Conservation (phyloP, 805 yeast genomes). For the Metschnikowia vanudenii region DNA sequence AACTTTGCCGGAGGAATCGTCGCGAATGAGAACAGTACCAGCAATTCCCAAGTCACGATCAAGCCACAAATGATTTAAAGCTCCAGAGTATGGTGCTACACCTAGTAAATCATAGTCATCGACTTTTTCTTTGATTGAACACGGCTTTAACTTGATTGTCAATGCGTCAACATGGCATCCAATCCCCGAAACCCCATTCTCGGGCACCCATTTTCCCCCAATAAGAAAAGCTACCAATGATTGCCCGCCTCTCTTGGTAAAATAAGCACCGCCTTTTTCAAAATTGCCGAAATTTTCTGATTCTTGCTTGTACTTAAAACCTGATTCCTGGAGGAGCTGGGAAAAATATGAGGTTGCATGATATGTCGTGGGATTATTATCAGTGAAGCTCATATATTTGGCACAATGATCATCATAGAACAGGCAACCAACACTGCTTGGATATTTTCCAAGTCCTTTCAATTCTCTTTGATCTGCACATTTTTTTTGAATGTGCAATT, state of each 20-base stretch:
- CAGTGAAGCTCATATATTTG: constrained; percentile 31
- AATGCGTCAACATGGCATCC: constrained; percentile 41
- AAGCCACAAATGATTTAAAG: constrained; percentile 35
- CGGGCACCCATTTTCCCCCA: constrained; percentile 38
- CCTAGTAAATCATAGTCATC: constrained; percentile 39
- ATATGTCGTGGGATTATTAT: constrained; percentile 42
- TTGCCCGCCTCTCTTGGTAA: constrained; percentile 31
- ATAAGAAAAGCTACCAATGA: constrained; percentile 37
- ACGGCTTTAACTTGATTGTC: constrained; percentile 36
- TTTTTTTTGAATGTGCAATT: no score
- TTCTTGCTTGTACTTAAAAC: constrained; percentile 31
- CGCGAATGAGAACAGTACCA: constrained; percentile 33
- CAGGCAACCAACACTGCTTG: neutral
- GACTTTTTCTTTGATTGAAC: constrained; percentile 20
- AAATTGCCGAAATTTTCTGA: constrained; percentile 13
- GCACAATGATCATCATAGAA: constrained; percentile 21
- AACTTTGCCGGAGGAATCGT: constrained; percentile 21
- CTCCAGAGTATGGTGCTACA: constrained; percentile 42
- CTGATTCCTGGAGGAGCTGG: constrained; percentile 23
- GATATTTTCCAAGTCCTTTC: no score
- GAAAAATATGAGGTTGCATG: constrained; percentile 33
- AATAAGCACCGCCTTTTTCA: constrained; percentile 24
- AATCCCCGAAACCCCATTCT: constrained; percentile 27
- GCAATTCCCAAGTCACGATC: constrained; percentile 45
- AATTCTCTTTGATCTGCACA: no score